phyloP scores from a whole-genome alignment of 176 grass and related monocot species.

The Pharus latifolius region DNA sequence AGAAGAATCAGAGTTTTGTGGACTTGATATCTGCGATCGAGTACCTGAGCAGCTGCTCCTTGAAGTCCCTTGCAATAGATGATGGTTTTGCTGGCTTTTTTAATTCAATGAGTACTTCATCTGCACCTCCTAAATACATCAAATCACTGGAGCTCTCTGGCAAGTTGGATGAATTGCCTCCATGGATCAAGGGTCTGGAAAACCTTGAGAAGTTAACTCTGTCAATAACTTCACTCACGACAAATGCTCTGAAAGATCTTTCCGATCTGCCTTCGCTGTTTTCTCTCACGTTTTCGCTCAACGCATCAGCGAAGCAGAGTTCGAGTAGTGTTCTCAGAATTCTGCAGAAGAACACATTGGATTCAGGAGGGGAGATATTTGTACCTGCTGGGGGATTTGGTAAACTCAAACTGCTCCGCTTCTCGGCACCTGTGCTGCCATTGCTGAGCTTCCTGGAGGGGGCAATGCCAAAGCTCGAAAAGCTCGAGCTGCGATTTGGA shows the following conservation, averaged over 20 bases:
- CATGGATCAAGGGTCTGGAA: not conserved
- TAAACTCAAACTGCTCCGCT: slow-evolving; percentile 10
- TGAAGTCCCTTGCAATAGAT: slow-evolving; percentile 9
- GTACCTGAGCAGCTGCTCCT: slow-evolving; percentile 17
- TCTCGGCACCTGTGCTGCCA: not conserved
- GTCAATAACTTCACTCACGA: not conserved
- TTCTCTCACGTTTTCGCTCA: not conserved
- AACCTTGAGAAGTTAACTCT: slow-evolving; percentile 11
- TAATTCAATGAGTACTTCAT: not conserved
- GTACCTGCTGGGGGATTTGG: not conserved
- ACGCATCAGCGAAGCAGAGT: fast-evolving
- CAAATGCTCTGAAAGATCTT: not conserved
- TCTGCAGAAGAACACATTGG: not conserved
- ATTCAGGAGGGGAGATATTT: not conserved
- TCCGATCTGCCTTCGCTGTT: not conserved
- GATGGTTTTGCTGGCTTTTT: slow-evolving; percentile 18
- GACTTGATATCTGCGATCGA: slow-evolving; percentile 16
- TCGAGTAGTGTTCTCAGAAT: not conserved
- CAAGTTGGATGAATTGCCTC: not conserved
- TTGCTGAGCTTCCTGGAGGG: not conserved
- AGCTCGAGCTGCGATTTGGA: not conserved
- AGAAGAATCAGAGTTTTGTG: not conserved
- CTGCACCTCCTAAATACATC: not conserved
- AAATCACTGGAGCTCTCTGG: not conserved
- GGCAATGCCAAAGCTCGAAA: slow-evolving; percentile 4